Evolutionary conservation across 2,329 filamentous ascomycete genomes (phyloP), one percentile per base, ranked within the genome.

Genomic region (Fusarium vanettenii): DNA sequence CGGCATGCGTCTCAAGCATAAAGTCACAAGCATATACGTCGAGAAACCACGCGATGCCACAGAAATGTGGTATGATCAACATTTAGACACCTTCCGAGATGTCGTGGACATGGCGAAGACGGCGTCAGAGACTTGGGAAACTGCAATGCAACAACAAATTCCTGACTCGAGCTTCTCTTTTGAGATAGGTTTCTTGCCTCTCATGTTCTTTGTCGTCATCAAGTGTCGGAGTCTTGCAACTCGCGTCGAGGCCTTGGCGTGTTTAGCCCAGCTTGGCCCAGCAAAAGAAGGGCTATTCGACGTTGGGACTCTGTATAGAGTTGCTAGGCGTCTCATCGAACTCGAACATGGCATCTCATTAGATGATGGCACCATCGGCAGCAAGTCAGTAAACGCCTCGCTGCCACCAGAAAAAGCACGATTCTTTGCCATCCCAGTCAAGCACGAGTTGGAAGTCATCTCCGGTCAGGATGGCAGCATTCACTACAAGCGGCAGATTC

Each of bases 51-150:
- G 6, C n/a, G 18, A 35, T 25, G 9, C 52, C 3, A 11, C 59
- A 20, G 67, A 70, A 29, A 69, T 29, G 16, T 70, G 67, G 67
- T 69, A 43, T 22, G 67, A 70, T 65, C 59, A 60, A 27, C 60
- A 69, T 37, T 6, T 70, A 2, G 22, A 27, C 0, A n/a, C 18
- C 5, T 70, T 70, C n/a, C 35, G 29, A 8, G 9, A 8, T 6
- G 43, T 55, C 13, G 22, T 69, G 8, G 22, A 27, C 0, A 57
- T 69, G 8, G 67, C 67, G 18, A 27, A 16, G 18, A 35, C 64
- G 2, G 67, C 67, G 5, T 65, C 64, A n/a, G 6, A 31, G 0
- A 6, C 61, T 8, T 67, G 37, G 0, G 50, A 45, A 27, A 14
- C 10, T 2, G 22, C 22, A 1, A 16, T 5, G 2, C 6, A 66